Evolutionary conservation across 257 asterid species (phyloP).

Genomic region (Solanum microdontum): DNA sequence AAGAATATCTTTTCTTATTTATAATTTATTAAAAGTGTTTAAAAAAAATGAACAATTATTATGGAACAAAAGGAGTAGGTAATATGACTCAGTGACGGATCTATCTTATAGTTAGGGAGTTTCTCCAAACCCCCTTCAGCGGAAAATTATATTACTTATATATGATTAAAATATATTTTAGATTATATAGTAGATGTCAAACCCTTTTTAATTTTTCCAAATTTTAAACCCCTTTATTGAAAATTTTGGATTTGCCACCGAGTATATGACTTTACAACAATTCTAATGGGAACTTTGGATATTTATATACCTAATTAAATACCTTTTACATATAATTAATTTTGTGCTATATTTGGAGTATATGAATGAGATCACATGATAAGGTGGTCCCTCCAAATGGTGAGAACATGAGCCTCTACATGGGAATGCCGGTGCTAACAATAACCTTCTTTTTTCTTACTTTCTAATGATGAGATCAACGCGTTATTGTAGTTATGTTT

Average conservation of each 20-base stretch:
- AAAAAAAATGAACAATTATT: no score
- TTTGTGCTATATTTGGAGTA: neutral
- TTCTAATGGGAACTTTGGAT: neutral
- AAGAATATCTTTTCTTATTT: no score
- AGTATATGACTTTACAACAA: neutral
- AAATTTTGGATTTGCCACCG: accelerated
- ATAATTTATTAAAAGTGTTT: no score
- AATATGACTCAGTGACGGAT: no score
- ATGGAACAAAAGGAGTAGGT: no score
- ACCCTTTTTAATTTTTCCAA: no score
- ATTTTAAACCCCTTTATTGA: no score
- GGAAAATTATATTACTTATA: no score
- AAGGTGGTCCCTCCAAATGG: neutral
- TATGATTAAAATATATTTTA: no score
- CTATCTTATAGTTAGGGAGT: no score
- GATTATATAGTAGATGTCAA: no score
- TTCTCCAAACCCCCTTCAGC: accelerated
- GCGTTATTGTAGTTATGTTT: neutral
- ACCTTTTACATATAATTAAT: neutral
- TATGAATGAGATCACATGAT: neutral
- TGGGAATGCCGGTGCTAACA: neutral
- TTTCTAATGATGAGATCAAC: neutral
- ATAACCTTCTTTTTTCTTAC: neutral
- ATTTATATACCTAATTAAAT: neutral
- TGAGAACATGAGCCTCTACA: neutral